Conservation (phyloP, 2,329 filamentous ascomycete species). For the Chaetothyriales sp. region DNA sequence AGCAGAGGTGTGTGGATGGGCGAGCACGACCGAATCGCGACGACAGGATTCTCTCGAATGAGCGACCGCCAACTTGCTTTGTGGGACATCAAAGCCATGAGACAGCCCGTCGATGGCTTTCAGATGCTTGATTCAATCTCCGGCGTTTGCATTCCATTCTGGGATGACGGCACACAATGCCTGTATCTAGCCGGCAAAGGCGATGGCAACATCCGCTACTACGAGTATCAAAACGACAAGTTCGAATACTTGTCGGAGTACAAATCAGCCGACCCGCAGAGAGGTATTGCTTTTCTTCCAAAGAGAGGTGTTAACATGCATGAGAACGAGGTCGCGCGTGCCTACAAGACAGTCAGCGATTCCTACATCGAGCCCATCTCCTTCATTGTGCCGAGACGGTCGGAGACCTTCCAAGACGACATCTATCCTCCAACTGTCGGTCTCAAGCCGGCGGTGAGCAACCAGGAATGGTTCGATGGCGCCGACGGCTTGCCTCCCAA, state of each 20-base stretch:
- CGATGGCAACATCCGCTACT: slow-evolving; percentile 98
- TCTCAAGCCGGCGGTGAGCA: slow-evolving; percentile 61
- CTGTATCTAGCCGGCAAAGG: slow-evolving; percentile 95
- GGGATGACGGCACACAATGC: slow-evolving; percentile 92
- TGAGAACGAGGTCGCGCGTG: slow-evolving; percentile 90
- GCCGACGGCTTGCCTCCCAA: slow-evolving; percentile 75
- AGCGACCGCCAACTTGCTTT: slow-evolving; percentile 90
- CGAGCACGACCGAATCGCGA: slow-evolving; percentile 88
- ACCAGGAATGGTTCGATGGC: slow-evolving; percentile 71
- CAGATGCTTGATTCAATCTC: slow-evolving; percentile 86
- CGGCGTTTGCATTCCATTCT: slow-evolving; percentile 98
- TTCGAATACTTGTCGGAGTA: slow-evolving; percentile 95
- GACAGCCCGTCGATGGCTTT: slow-evolving; percentile 78
- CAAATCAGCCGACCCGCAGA: slow-evolving; percentile 89
- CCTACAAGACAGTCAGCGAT: slow-evolving; percentile 95
- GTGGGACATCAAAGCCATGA: slow-evolving; percentile 74
- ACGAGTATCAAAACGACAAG: slow-evolving; percentile 95
- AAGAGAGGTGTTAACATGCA: slow-evolving; percentile 92
- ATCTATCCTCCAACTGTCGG: slow-evolving; percentile 83
- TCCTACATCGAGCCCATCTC: slow-evolving; percentile 89
- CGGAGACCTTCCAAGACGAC: slow-evolving; percentile 91
- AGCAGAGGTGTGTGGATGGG: slow-evolving; percentile 94
- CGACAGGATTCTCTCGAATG: slow-evolving; percentile 96
- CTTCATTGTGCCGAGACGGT: slow-evolving; percentile 86
- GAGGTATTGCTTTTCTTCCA: slow-evolving; percentile 84